Conservation (phyloP, 208 protist genomes). For the Leptomonas seymouri region DNA sequence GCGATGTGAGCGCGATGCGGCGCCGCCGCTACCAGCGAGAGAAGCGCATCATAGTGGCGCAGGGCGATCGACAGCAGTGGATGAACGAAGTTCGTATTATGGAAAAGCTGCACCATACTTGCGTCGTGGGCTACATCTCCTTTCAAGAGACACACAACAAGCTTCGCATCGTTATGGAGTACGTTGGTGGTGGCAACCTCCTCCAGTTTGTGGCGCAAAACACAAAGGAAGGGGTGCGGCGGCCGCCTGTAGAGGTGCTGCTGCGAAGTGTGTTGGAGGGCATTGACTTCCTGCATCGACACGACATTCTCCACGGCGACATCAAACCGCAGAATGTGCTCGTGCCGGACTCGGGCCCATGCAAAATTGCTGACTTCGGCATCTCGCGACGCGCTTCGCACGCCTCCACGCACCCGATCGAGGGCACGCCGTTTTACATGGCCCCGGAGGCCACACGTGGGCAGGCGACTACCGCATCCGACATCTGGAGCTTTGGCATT, state of each 20-base stretch:
- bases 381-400: conserved; percentile 56
- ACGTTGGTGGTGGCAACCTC: conserved; percentile 79
- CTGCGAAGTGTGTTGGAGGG: conserved; percentile 67
- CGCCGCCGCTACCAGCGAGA: conserved; percentile 23
- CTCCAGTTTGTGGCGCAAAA: conserved; percentile 41
- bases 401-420: conserved; percentile 25
- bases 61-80: conserved; percentile 6
- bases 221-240: neutral
- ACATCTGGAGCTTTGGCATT: conserved; percentile 89
- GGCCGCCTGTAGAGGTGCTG: conserved; percentile 36
- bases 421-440: conserved; percentile 80
- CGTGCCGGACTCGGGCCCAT: conserved; percentile 54
- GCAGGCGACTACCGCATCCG: conserved; percentile 40
- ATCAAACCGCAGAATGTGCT: conserved; percentile 89
- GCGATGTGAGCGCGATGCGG: conserved; percentile 18
- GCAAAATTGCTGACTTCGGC: conserved; percentile 90
- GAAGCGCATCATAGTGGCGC: conserved; percentile 31
- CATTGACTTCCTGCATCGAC: conserved; percentile 78
- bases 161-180: conserved; percentile 84
- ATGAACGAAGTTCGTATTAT: conserved; percentile 69
- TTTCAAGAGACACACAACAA: conserved; percentile 45
- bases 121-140: conserved; percentile 95
- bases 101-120: conserved; percentile 70
- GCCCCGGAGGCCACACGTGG: conserved; percentile 64
- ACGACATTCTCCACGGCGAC: conserved; percentile 79